Conservation (phyloP, 2,329 filamentous ascomycete genomes). For the Biscogniauxia mediterranea region DNA sequence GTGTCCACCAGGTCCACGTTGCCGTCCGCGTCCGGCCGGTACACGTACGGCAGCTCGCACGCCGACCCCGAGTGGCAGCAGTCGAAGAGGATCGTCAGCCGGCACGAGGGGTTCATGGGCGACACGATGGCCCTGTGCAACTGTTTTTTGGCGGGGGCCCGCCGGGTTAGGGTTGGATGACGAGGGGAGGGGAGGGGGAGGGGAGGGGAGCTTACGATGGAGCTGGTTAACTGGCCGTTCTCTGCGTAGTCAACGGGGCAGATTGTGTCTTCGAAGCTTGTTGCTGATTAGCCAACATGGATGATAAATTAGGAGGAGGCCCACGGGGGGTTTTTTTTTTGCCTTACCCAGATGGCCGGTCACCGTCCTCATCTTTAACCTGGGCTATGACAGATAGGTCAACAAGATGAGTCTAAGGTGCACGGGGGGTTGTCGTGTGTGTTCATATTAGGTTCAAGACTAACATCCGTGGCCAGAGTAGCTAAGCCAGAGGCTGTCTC, state of each 20-base stretch:
- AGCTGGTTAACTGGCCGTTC: constrained; percentile 53
- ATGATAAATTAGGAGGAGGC: not conserved
- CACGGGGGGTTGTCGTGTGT: too few relatives aligned
- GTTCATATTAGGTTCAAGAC: not conserved
- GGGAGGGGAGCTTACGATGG: constrained; percentile 30
- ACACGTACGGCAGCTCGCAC: constrained; percentile 57
- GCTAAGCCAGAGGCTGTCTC: constrained; percentile 53
- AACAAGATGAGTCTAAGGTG: not conserved
- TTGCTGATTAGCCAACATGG: constrained; percentile 1
- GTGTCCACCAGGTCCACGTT: constrained; percentile 56
- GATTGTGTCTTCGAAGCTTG: constrained; percentile 48
- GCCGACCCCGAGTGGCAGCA: constrained; percentile 62
- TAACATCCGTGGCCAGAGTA: constrained; percentile 57
- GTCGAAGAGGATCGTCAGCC: constrained; percentile 57
- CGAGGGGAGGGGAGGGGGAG: too few relatives aligned
- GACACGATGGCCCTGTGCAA: constrained; percentile 53
- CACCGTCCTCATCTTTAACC: constrained; percentile 43
- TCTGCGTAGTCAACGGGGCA: constrained; percentile 51
- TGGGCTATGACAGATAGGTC: constrained; percentile 33
- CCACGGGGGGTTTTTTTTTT: not conserved
- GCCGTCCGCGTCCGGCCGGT: constrained; percentile 54
- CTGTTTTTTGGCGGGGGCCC: too few relatives aligned
- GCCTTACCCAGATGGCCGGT: constrained; percentile 34
- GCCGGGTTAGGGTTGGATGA: too few relatives aligned
- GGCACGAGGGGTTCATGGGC: constrained; percentile 46